A percentile compares a stretch with the other conserved stretches of the same genome.
These are phyloP conservation scores for Termitomyces sp. DNA, from an alignment of 768 basidiomycete genomes.

Conservation along the genomic window DNA sequence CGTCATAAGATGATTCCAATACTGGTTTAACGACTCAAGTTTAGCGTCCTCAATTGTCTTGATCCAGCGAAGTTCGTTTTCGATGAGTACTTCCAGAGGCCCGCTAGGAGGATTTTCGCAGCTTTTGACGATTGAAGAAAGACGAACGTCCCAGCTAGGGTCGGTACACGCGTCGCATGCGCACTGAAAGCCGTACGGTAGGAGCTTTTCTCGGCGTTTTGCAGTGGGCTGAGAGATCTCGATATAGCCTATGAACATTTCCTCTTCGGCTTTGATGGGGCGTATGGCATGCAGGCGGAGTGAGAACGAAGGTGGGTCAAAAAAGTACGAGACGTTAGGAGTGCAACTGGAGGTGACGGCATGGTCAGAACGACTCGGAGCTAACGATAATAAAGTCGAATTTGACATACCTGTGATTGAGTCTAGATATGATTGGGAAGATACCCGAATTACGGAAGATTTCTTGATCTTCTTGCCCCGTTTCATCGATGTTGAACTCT, in stretches of 20 bases:
- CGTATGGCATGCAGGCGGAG: no score
- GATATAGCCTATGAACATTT: neutral
- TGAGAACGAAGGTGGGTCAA: neutral
- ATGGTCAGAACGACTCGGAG: no score
- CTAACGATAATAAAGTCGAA: no score
- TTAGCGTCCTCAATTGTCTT: neutral
- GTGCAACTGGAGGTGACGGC: neutral
- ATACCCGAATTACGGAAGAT: neutral
- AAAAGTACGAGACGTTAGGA: neutral
- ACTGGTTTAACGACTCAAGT: neutral
- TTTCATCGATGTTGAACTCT: constrained; percentile 4
- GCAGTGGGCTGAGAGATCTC: neutral
- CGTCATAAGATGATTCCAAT: neutral
- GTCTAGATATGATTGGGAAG: neutral
- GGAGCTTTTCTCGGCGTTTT: neutral
- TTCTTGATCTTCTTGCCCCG: no score
- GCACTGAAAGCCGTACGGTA: neutral
- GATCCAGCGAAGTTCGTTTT: neutral
- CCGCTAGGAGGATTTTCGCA: neutral
- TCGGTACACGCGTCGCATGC: neutral
- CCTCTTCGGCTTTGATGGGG: neutral
- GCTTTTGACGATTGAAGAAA: no score
- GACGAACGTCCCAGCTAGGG: no score
- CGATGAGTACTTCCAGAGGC: neutral
- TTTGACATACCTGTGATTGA: no score